Evolutionary conservation across 306 rosid species (phyloP).

Genomic region (Trifolium dubium): DNA sequence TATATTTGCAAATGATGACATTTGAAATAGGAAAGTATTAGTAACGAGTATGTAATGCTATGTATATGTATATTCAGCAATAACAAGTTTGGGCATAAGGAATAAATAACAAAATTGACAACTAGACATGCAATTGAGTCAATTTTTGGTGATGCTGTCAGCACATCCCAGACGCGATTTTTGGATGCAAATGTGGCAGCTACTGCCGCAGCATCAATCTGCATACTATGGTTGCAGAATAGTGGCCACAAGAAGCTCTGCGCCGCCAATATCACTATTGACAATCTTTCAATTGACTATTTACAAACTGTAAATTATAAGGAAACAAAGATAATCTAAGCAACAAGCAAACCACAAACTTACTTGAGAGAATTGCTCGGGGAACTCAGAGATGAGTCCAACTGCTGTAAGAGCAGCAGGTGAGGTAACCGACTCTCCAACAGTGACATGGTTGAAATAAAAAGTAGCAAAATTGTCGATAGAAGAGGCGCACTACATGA

Average conservation of each 20-base stretch:
- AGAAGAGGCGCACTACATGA: conserved; percentile 77
- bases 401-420: conserved; percentile 61
- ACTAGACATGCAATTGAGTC: not conserved
- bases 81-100: not conserved
- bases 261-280: not conserved
- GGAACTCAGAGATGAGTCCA: conserved; percentile 64
- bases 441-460: conserved; percentile 71
- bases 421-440: conserved; percentile 68
- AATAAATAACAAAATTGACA: not conserved
- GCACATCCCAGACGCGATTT: not conserved
- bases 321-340: not conserved
- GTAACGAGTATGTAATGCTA: not conserved
- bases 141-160: not conserved
- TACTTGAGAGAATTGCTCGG: conserved; percentile 80
- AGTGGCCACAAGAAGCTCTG: not conserved
- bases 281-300: not conserved
- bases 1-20: not conserved
- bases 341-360: conserved; percentile 42
- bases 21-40: not conserved
- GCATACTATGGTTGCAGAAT: not conserved
- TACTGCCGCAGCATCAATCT: not conserved
- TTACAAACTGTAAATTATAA: not conserved
- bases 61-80: conserved; percentile 4
- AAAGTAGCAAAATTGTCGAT: conserved; percentile 83
- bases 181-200: not conserved